Conservation (phyloP, 2,329 filamentous ascomycete genomes). For the Colletotrichum sp. region DNA sequence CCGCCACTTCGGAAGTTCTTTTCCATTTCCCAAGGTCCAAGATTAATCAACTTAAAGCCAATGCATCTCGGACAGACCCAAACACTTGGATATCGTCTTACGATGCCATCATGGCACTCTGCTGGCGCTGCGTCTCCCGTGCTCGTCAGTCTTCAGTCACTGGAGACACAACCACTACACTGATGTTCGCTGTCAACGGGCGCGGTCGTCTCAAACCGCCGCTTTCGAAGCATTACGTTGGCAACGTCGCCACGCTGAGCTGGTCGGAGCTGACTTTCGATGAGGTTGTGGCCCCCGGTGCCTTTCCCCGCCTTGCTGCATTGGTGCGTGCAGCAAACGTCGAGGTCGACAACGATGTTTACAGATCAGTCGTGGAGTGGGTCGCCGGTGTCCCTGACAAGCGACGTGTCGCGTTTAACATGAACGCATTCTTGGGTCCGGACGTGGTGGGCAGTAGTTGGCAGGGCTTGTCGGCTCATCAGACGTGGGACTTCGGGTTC, state of each 20-base stretch:
- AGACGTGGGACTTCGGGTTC: background rate
- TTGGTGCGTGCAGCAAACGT: background rate
- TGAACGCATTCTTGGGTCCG: background rate
- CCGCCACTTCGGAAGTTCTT: background rate
- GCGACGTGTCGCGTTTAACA: background rate
- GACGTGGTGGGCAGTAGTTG: background rate
- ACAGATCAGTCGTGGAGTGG: background rate
- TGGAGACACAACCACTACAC: background rate
- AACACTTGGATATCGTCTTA: background rate
- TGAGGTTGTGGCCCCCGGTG: background rate
- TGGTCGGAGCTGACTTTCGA: background rate
- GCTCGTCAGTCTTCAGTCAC: background rate
- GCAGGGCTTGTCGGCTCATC: background rate
- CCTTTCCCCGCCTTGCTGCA: background rate
- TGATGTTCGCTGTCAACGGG: background rate
- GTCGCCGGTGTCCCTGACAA: background rate
- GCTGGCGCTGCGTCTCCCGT: background rate
- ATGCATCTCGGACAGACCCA: background rate
- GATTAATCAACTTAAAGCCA: background rate
- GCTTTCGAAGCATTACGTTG: background rate
- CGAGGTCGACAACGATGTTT: background rate
- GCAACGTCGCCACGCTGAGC: background rate
- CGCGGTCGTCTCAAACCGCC: background rate
- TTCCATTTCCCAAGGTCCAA: background rate
- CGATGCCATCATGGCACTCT: background rate